Evolutionary conservation across 768 basidiomycete species (phyloP).

Genomic region (Phaffia tasmanica): DNA sequence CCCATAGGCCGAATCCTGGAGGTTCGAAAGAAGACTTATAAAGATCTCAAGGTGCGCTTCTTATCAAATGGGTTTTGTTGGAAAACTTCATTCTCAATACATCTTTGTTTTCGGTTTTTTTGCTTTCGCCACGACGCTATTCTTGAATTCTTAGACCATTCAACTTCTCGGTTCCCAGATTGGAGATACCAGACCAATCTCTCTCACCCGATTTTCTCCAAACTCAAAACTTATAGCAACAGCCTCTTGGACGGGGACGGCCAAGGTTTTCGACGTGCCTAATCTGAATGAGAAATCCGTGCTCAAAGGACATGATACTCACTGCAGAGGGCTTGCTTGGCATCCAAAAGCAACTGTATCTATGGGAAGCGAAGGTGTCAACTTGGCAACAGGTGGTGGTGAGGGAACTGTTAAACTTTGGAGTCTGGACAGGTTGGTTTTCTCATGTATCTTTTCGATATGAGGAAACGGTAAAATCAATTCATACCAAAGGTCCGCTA

Average conservation of each 20-base stretch:
- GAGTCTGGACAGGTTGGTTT: slow-evolving; percentile 67
- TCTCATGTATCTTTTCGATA: neutral
- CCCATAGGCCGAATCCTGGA: slow-evolving; percentile 83
- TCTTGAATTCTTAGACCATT: slow-evolving; percentile 47
- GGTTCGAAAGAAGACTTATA: slow-evolving; percentile 78
- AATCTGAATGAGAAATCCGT: slow-evolving; percentile 52
- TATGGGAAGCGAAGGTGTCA: slow-evolving; percentile 55
- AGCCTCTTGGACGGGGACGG: slow-evolving; percentile 89
- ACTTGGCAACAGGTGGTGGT: slow-evolving; percentile 81
- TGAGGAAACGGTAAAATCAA: no score
- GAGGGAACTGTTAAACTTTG: slow-evolving; percentile 78
- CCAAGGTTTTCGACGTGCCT: slow-evolving; percentile 93
- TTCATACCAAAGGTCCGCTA: neutral
- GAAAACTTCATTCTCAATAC: slow-evolving; percentile 32
- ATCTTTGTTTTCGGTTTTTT: neutral
- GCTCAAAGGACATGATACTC: slow-evolving; percentile 67
- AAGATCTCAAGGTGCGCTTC: slow-evolving; percentile 66
- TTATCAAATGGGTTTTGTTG: no score
- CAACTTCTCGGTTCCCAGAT: slow-evolving; percentile 83
- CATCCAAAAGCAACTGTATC: slow-evolving; percentile 78
- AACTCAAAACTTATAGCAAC: slow-evolving; percentile 79
- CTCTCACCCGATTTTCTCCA: slow-evolving; percentile 87
- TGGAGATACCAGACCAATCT: slow-evolving; percentile 88
- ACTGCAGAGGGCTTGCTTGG: slow-evolving; percentile 94
- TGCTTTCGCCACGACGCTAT: neutral